A percentile compares a stretch with the other conserved stretches of the same genome.
Conservation (phyloP, 306 rosid genomes). For the Acacia crassicarpa region DNA sequence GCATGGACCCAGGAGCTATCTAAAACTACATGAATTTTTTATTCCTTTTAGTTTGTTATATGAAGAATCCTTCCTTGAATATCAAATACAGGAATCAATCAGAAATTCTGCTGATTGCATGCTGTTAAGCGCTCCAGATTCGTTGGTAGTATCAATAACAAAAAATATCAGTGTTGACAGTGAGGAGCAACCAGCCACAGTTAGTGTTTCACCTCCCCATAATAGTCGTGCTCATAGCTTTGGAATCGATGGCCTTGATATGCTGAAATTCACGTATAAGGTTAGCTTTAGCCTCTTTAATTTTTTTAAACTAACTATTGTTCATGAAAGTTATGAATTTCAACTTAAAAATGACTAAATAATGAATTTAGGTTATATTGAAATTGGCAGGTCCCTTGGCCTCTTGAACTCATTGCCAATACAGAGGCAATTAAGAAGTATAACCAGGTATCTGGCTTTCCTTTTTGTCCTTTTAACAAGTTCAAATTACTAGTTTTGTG, state of each 20-base stretch:
- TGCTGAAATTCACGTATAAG: slow-evolving; percentile 82
- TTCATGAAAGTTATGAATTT: slow-evolving; percentile 14
- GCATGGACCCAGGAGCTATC: slow-evolving; percentile 10
- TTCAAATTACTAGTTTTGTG: slow-evolving; percentile 20
- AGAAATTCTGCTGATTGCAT: slow-evolving; percentile 87
- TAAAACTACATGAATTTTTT: slow-evolving; percentile 20
- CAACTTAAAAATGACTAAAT: not conserved
- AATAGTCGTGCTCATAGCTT: slow-evolving; percentile 55
- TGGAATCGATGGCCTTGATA: slow-evolving; percentile 90
- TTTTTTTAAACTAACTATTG: slow-evolving; percentile 18
- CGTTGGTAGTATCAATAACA: slow-evolving; percentile 71
- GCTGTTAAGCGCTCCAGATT: slow-evolving; percentile 89
- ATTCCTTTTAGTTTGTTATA: slow-evolving; percentile 2
- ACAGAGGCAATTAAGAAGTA: slow-evolving; percentile 89
- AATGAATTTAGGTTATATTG: slow-evolving; percentile 11
- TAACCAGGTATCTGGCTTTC: slow-evolving; percentile 67
- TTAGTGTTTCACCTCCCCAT: slow-evolving; percentile 51
- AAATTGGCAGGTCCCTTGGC: slow-evolving; percentile 89
- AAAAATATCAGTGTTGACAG: slow-evolving; percentile 49
- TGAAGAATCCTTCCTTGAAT: slow-evolving; percentile 29
- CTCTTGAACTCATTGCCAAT: slow-evolving; percentile 95
- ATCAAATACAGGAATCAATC: slow-evolving; percentile 80
- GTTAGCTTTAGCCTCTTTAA: slow-evolving; percentile 42
- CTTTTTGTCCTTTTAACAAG: slow-evolving; percentile 24
- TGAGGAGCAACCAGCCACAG: slow-evolving; percentile 56